Conservation (phyloP, 225 moss, liverwort and hornwort genomes). For the Pseudisothecium myosuroides region DNA sequence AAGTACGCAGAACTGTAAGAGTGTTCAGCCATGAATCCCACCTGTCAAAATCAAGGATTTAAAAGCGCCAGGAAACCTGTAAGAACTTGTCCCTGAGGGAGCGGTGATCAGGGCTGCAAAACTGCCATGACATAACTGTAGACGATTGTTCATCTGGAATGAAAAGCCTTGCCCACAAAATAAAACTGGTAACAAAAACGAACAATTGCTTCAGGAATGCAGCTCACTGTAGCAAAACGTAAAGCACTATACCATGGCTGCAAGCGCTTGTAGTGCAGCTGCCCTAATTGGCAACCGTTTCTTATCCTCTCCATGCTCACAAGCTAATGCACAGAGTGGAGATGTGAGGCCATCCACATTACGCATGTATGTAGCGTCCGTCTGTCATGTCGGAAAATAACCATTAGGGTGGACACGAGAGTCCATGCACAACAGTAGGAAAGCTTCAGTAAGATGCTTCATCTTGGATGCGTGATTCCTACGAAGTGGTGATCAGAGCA, state of each 20-base stretch:
- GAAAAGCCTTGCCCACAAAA: neutral
- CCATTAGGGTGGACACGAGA: neutral
- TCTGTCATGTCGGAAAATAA: slow-evolving; percentile 21
- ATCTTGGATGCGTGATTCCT: neutral
- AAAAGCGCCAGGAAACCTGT: neutral
- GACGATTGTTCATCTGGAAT: neutral
- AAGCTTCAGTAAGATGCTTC: neutral
- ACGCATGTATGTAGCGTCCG: slow-evolving; percentile 86
- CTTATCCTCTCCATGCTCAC: slow-evolving; percentile 59
- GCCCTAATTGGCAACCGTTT: slow-evolving; percentile 53
- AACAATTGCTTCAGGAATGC: neutral
- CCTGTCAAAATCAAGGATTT: slow-evolving; percentile 19
- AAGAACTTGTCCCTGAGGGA: neutral
- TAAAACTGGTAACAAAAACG: neutral
- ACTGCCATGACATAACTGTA: neutral
- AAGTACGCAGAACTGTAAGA: slow-evolving; percentile 68
- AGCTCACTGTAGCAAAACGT: neutral
- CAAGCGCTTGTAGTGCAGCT: slow-evolving; percentile 78
- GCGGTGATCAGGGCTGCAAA: neutral
- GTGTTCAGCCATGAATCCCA: slow-evolving; percentile 71
- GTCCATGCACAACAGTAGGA: neutral
- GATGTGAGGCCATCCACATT: slow-evolving; percentile 64
- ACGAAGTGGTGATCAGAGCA: neutral
- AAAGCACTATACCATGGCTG: slow-evolving; percentile 45
- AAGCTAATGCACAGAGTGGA: slow-evolving; percentile 51